Conservation (phyloP, 768 basidiomycete species). For the Rhizopogon rudus region DNA sequence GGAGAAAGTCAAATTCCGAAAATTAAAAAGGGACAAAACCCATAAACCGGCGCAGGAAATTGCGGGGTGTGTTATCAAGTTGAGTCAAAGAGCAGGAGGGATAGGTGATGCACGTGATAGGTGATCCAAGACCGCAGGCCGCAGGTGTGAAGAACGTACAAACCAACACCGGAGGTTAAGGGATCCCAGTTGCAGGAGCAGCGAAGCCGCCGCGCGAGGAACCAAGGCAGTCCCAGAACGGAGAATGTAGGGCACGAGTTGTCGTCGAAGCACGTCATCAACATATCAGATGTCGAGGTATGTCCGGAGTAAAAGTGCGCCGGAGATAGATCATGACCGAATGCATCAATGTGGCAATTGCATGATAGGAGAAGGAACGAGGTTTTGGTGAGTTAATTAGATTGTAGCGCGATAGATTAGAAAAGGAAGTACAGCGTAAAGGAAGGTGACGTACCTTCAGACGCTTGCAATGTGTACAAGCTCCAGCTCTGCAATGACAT, state of each 20-base stretch:
- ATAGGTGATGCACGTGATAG: not conserved
- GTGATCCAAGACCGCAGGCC: not conserved
- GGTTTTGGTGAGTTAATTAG: slow-evolving; percentile 16
- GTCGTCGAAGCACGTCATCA: slow-evolving; percentile 3
- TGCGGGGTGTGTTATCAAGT: not conserved
- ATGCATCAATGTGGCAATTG: slow-evolving; percentile 8
- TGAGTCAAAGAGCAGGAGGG: not conserved
- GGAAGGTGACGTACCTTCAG: slow-evolving; percentile 59
- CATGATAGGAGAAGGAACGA: slow-evolving; percentile 9
- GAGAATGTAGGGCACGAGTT: not conserved
- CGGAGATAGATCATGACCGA: slow-evolving; percentile 11
- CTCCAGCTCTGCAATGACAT: slow-evolving; percentile 54
- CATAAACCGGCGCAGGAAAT: slow-evolving; percentile 1
- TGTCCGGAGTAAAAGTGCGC: slow-evolving; percentile 15
- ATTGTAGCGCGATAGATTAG: not conserved
- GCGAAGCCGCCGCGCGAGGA: slow-evolving; percentile 5
- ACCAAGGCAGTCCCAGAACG: not conserved
- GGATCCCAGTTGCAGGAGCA: slow-evolving; percentile 20
- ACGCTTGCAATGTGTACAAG: slow-evolving; percentile 83
- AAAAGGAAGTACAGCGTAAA: slow-evolving; percentile 4
- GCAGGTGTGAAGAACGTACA: not conserved
- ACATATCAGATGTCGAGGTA: slow-evolving; percentile 7
- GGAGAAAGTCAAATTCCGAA: slow-evolving; percentile 8
- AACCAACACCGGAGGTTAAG: slow-evolving; percentile 17
- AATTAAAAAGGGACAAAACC: slow-evolving; percentile 1